Evolutionary conservation across 768 basidiomycete genomes (phyloP), one percentile per base, ranked within the genome.

Genomic region (Xanthoconium purpureum): DNA sequence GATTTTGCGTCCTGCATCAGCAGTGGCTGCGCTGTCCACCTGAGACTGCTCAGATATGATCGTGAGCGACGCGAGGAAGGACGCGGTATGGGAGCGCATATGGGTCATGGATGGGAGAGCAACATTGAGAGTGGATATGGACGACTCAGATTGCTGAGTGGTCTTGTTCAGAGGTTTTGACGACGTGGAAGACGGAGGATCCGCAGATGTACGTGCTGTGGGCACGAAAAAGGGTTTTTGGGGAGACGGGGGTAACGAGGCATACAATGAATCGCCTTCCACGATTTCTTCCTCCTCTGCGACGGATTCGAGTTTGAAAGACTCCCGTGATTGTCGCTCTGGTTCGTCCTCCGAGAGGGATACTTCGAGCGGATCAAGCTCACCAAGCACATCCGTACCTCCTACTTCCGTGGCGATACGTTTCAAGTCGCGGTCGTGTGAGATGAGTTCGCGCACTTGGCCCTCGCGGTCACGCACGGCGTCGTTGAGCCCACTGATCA

Each of bases 21-120:
- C 85, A 11, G 89, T 87, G 5, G 87, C 88, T 1, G 89, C 93
- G 11, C 87, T 84, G 64, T 92, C 91, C 48, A 93, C 90, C 68
- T 95, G 92, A 14, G 91, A 88, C 57, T 93, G 89, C 64, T 95
- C 92, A 28, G 88, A 91, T 60, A 94, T 83, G 35, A 84, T 82
- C 3, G 85, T 80, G 44, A 95, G 80, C 12, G 90, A 88, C 24
- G 85, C 74, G 45, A 88, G 84, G 50, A 94, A 81, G 10, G 89
- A 87, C 10, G 84, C 70, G 0, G 92, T 94, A 67, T 84, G 80
- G 24, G 84, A 80, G 42, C 91, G 87, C 55, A 94, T 76, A 60
- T 88, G 80, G 3, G 82, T 76, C 47, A 94, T 77, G 55, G 89
- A 86, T 2, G 84, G 78, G 46, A 90, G 77, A 0, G 85, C 57